Base-by-base conservation (phyloP, 768 basidiomycete species). In the Suillus cothurnatus region DNA sequence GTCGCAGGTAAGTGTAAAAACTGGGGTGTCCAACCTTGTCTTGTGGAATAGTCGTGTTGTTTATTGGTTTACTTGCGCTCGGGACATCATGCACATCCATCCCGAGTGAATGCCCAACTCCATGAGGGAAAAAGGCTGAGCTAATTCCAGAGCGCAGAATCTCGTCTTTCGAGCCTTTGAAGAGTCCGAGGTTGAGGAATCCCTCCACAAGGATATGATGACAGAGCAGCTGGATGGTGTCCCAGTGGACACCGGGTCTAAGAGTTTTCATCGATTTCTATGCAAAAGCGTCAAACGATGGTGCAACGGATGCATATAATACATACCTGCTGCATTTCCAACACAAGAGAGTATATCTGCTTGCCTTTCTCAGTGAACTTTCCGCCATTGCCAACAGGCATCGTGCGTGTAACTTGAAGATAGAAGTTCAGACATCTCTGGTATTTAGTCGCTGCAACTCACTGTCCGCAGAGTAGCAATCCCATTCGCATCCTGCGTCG, bases 71-170 rank as follows among this genome's bases (percentile, higher is more conserved):
- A 75, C 86, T 91, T n/a, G 90, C 90, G 55, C 83, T 86, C 0
- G 94, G 92, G 1, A 92, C 93, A 71, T 97, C 96, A 73, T 97
- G 97, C 2, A 98, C 95, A 73, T 99, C 97, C 77, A 97, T 81
- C 14, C 97, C 97, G 49, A 98, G 81, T 7, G 92, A 92, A 74
- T 98, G 96, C 0, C 95, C 94, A 45, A 92, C 80, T 3, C 96
- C 97, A 72, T 98, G 96, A 12, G 96, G 96, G 85, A 93, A 98
- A 82, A 98, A 98, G 0, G 94, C 93, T 1, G 88, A 79, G 67
- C 89, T 89, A 50, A 93, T 78, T 0, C 95, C 95, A 6, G 88
- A 89, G 21, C 84, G 84, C 8, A 97, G 81, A 63, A 98, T 88
- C 28, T 85, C 86, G 61, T 88, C 84, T 68, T 86, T 85, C 4